A percentile compares a stretch with the other conserved stretches of the same genome.
These are phyloP conservation scores for Globisporangium radiosum DNA, from an alignment of 352 stramenopile genomes.

Conservation along the genomic window DNA sequence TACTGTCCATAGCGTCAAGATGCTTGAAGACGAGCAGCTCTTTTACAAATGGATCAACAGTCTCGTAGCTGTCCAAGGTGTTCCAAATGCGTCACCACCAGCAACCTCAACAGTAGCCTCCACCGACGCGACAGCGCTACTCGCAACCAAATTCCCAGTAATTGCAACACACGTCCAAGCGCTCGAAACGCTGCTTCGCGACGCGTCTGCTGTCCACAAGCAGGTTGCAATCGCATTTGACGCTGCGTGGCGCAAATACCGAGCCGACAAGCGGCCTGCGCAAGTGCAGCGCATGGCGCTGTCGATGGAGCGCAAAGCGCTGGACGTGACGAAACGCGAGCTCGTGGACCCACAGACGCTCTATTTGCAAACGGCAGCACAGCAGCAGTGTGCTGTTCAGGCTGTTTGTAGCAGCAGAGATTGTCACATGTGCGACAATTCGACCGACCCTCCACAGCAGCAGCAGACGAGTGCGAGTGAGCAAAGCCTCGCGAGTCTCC, in stretches of 20 bases:
- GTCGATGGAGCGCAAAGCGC: conserved; percentile 31
- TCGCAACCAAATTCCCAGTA: conserved; percentile 3
- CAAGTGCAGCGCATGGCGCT: conserved; percentile 38
- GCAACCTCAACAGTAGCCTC: no score
- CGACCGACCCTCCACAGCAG: no score
- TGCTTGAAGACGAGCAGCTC: conserved; percentile 48
- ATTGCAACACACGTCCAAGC: conserved; percentile 23
- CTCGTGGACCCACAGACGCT: conserved; percentile 38
- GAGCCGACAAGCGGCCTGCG: conserved; percentile 22
- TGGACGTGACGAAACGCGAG: conserved; percentile 35
- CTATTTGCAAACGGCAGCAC: conserved; percentile 13
- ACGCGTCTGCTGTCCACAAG: conserved; percentile 1
- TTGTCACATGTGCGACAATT: no score
- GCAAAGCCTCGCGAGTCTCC: conserved; percentile 31
- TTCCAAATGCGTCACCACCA: no score
- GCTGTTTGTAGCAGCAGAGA: no score
- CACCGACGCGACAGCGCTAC: background rate
- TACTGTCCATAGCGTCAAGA: conserved; percentile 31
- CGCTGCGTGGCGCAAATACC: no score
- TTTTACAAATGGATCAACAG: conserved; percentile 76
- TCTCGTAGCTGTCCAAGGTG: conserved; percentile 16
- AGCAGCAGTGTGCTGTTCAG: no score
- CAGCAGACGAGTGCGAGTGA: conserved; percentile 7
- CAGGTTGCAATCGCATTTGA: background rate
- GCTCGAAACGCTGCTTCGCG: conserved; percentile 23